Evolutionary conservation across 169 alveolate genomes (phyloP), one percentile per base, ranked within the genome.

Genomic region (Plasmodium malariae): DNA sequence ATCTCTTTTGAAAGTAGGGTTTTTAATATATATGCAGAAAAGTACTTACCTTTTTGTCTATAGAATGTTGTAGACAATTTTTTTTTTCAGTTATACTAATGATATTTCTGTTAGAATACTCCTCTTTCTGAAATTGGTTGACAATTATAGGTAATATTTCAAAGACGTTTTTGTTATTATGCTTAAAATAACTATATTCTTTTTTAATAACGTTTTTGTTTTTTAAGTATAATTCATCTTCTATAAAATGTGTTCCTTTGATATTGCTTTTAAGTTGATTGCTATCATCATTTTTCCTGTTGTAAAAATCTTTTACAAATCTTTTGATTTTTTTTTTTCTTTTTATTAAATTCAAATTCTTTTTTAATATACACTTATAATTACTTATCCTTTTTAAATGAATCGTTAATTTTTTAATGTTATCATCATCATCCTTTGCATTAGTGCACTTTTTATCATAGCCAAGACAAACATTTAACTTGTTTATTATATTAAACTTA

Each of bases 281-380:
- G 37, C 51, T 51, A 36, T 54, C 59, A 60, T 24, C 19, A 54
- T 12, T 19, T 32, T 45, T 19, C 19, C 69, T 24, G 26, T 73
- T 24, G 34, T 51, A 28, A 62, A 60, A 24, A 24, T 12, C 12
- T 54, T 68, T 74, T 40, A 49, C 17, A 60, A 12, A 54, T 12
- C 32, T 55, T 59, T 59, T 40, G 28, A 68, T 37, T 43, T 43
- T 68, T 48, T 21, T 83, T 34, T 26, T 67, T 3, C 63, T 43
- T 63, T 80, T 83, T 83, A 83, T 19, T 32, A 63, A 65, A 65
- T 45, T 45, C 28, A 60, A 45, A 12, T 40, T 2, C 26, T 45
- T 51, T 65, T 83, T 83, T 60, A 59, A 21, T 65, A 51, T 40
- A 67, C 21, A 5, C 43, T 76, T 62, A 34, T 49, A 67, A 51